phyloP scores from a whole-genome alignment of 2,329 filamentous ascomycete genomes.

The Metarhizium brunneum region DNA sequence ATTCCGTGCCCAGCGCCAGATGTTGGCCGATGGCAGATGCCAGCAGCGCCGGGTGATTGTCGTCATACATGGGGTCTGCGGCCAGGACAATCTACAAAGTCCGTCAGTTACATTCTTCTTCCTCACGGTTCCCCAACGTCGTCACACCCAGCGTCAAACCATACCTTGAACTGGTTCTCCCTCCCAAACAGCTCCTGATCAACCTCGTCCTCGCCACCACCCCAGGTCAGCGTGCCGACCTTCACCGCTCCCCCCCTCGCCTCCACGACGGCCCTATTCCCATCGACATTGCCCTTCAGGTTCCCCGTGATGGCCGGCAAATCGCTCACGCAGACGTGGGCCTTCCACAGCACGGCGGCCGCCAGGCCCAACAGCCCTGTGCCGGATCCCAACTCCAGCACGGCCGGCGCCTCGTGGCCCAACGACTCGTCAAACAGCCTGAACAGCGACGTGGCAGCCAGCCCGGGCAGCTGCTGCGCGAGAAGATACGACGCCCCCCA shows the following conservation, averaged over 20 bases:
- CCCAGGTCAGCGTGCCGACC: conserved; percentile 69
- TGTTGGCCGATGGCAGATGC: conserved; percentile 61
- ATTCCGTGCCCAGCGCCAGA: conserved; percentile 44
- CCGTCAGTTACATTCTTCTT: background rate
- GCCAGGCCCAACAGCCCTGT: conserved; percentile 87
- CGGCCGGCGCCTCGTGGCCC: conserved; percentile 20
- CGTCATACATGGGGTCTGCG: conserved; percentile 81
- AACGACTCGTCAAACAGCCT: conserved; percentile 32
- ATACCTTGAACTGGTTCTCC: conserved; percentile 42
- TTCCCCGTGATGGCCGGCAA: conserved; percentile 78
- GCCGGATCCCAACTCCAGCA: conserved; percentile 79
- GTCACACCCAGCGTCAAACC: background rate
- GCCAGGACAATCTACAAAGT: conserved; percentile 59
- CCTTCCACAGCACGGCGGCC: conserved; percentile 62
- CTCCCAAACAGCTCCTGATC: conserved; percentile 35
- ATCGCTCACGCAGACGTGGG: conserved; percentile 68
- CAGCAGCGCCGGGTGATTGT: conserved; percentile 69
- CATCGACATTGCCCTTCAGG: conserved; percentile 60
- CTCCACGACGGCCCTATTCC: conserved; percentile 51
- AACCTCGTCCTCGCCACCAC: conserved; percentile 34
- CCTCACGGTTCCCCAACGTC: too few relatives aligned
- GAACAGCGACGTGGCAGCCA: conserved; percentile 34
- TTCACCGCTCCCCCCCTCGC: conserved; percentile 46
- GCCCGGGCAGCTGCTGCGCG: conserved; percentile 55
- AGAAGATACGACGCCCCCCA: conserved; percentile 90